Evolutionary conservation across 1,139 yeast genomes (phyloP).

Genomic region (Taphrina populina): DNA sequence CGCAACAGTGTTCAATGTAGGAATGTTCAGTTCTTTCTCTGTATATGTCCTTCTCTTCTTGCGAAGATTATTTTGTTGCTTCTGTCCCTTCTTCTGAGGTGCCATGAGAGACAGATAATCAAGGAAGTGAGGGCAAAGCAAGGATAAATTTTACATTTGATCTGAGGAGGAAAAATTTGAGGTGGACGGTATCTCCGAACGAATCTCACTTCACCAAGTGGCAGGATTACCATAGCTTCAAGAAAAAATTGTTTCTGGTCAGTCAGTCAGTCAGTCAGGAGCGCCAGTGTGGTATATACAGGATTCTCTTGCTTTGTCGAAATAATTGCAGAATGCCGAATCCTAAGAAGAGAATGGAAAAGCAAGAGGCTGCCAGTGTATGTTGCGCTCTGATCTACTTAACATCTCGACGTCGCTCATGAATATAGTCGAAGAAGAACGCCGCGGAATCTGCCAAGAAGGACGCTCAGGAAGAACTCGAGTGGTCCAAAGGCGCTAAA

Average conservation of each 20-base stretch:
- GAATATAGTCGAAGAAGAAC: constrained; percentile 53
- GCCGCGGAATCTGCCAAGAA: constrained; percentile 61
- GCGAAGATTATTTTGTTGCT: constrained; percentile 21
- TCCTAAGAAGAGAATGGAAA: constrained; percentile 35
- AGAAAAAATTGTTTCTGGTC: too few relatives aligned
- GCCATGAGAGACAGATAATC: too few relatives aligned
- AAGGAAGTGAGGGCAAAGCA: neutral
- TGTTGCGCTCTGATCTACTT: neutral
- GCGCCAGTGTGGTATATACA: too few relatives aligned
- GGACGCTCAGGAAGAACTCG: constrained; percentile 62
- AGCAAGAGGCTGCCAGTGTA: constrained; percentile 34
- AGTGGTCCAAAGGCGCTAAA: constrained; percentile 75
- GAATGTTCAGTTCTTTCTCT: constrained; percentile 25
- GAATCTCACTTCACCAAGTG: too few relatives aligned
- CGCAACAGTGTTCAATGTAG: constrained; percentile 25
- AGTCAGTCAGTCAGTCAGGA: too few relatives aligned
- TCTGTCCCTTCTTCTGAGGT: constrained; percentile 25
- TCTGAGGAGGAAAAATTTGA: too few relatives aligned
- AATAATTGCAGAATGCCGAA: constrained; percentile 24
- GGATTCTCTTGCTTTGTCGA: too few relatives aligned
- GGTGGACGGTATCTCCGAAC: too few relatives aligned
- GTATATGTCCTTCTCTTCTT: constrained; percentile 22
- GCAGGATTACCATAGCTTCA: too few relatives aligned
- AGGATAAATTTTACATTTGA: neutral
- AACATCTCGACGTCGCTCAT: neutral